Evolutionary conservation across 192 early-diverging fungal genomes (phyloP).

Genomic region (Rhizophagus sp.): DNA sequence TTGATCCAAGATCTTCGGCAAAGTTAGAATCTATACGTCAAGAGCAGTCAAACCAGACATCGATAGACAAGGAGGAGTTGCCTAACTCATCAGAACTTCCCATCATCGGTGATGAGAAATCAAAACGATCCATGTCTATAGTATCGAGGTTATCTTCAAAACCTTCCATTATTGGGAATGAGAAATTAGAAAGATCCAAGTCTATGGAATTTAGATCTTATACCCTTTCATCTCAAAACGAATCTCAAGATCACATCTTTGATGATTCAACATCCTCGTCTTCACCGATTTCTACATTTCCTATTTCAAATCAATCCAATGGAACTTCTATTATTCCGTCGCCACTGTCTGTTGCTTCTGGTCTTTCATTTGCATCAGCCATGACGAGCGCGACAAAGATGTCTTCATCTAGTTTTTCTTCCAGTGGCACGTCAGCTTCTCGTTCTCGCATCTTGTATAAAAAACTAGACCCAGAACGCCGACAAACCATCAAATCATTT

Average conservation of each 20-base stretch:
- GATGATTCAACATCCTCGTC: conserved; percentile 2
- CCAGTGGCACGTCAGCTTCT: background rate
- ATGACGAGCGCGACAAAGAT: background rate
- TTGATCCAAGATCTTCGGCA: conserved; percentile 16
- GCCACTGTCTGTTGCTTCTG: conserved; percentile 16
- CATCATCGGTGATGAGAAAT: too few relatives aligned
- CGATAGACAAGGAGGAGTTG: background rate
- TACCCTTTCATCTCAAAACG: too few relatives aligned
- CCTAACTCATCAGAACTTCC: too few relatives aligned
- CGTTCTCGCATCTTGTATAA: conserved; percentile 13
- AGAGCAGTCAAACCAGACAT: conserved; percentile 17
- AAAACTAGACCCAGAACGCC: background rate
- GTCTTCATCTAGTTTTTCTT: conserved; percentile 14
- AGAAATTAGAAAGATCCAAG: background rate
- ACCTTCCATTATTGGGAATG: conserved; percentile 4
- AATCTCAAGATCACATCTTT: too few relatives aligned
- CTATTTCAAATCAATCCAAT: conserved; percentile 21
- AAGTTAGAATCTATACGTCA: conserved; percentile 10
- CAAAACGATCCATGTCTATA: too few relatives aligned
- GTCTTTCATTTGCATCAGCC: conserved; percentile 16
- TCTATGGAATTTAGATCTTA: too few relatives aligned
- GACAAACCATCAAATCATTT: conserved; percentile 22
- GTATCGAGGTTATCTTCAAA: too few relatives aligned
- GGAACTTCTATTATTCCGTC: background rate
- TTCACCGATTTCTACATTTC: background rate